A percentile compares a stretch with the other conserved stretches of the same genome.
Evolutionary conservation across 768 basidiomycete species (phyloP).

Genomic region (Boletus reticulatus): DNA sequence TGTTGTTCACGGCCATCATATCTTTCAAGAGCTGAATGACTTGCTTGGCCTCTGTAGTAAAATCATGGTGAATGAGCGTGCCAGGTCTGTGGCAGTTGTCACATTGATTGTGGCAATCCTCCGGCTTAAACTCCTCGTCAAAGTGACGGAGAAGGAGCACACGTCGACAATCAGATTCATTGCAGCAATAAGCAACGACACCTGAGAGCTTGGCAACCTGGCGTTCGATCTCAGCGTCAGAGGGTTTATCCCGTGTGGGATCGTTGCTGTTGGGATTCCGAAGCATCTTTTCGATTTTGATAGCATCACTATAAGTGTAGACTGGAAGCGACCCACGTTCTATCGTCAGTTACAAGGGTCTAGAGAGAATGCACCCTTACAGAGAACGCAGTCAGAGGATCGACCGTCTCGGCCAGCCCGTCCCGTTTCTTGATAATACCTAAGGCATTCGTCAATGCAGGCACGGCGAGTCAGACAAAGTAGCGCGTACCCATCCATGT

Average conservation of each 20-base stretch:
- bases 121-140: conserved; percentile 71
- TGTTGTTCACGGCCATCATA: conserved; percentile 41
- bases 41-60: conserved; percentile 54
- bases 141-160: conserved; percentile 88
- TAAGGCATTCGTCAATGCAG: conserved; percentile 25
- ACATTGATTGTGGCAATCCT: conserved; percentile 66
- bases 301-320: conserved; percentile 61
- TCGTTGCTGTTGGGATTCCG: conserved; percentile 43
- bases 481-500: conserved; percentile 70
- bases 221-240: conserved; percentile 57
- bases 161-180: conserved; percentile 84
- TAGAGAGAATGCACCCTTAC: conserved; percentile 43
- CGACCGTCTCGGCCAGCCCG: conserved; percentile 91
- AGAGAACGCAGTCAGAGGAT: conserved; percentile 82
- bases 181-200: conserved; percentile 79
- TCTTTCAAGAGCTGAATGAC: conserved; percentile 58
- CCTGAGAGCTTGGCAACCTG: conserved; percentile 61
- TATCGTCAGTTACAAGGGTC: neutral
- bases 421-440: conserved; percentile 95
- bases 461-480: neutral
- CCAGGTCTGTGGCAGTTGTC: conserved; percentile 74
- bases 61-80: conserved; percentile 48
- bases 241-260: conserved; percentile 31
- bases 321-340: conserved; percentile 39
- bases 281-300: conserved; percentile 58